Conservation (phyloP, 805 yeast species). For the Cyberlindnera bimundalis region DNA sequence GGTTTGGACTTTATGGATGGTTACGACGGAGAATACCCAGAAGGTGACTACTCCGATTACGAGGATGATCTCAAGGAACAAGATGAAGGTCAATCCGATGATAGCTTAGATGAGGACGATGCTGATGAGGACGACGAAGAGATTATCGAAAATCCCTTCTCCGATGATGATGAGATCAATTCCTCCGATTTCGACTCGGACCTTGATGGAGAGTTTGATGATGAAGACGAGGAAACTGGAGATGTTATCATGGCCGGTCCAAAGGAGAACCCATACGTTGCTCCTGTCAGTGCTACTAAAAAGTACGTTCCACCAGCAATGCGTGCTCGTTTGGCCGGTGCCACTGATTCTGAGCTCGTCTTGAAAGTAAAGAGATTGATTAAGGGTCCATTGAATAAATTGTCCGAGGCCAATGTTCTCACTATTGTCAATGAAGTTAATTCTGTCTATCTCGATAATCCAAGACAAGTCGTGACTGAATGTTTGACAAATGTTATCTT, state of each 20-base stretch:
- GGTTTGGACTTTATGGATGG: constrained; percentile 48
- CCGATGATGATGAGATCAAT: constrained; percentile 40
- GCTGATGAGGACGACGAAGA: constrained; percentile 28
- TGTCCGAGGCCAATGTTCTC: constrained; percentile 83
- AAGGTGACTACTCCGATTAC: constrained; percentile 5
- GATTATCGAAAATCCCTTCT: constrained; percentile 32
- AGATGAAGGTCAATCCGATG: constrained; percentile 27
- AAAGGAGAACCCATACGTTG: constrained; percentile 72
- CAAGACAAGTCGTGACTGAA: constrained; percentile 79
- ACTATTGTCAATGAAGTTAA: constrained; percentile 69
- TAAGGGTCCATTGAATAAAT: constrained; percentile 80
- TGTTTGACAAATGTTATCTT: constrained; percentile 59
- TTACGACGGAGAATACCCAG: constrained; percentile 27
- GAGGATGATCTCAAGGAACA: too few relatives aligned
- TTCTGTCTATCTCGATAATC: constrained; percentile 55
- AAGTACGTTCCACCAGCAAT: constrained; percentile 87
- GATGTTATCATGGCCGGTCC: constrained; percentile 32
- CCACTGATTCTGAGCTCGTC: constrained; percentile 43
- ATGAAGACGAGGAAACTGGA: constrained; percentile 29
- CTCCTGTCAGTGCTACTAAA: constrained; percentile 41
- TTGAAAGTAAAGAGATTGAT: constrained; percentile 54
- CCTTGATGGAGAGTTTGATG: constrained; percentile 34
- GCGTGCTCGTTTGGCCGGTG: constrained; percentile 44
- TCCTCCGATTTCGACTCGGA: constrained; percentile 43
- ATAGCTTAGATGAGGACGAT: constrained; percentile 14